Base-by-base conservation (phyloP, 2,329 filamentous ascomycete species). In the Microdochium trichocladiopsis region DNA sequence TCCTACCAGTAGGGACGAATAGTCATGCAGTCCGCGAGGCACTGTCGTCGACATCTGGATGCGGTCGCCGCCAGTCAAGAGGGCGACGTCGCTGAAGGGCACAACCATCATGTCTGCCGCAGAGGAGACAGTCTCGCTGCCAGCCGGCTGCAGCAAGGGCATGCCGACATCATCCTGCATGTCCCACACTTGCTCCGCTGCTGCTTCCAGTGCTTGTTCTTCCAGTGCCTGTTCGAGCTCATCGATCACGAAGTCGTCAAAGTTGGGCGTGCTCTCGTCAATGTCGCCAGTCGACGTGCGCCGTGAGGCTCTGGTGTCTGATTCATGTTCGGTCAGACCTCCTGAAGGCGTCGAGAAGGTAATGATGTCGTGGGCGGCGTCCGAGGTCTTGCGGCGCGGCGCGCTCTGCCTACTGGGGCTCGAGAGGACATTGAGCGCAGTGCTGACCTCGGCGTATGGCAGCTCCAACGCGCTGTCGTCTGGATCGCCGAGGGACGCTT, bases 1-100 rank as follows among this genome's bases (percentile, higher is more conserved):
- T 45, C 64, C 57, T 22, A 72, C 68, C 10, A 72, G 62, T 0
- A 68, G 60, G 0, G 65, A 63, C 1, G 66, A 63, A 2, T 61
- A 62, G 33, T 69, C 63, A 4, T 52, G 52, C 41, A 45, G 41
- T 3, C 16, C 41, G 5, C 21, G 10, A 3, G 41, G 18, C 60
- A 36, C 53, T 53, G 51, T 53, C 53, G 50, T 56, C 53, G 47
- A 58, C 56, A 55, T 53, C 33, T 53, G 53, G 2, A 50, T 3
- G 52, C 50, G 18, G 47, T 47, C n/a, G 14, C 25, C 14, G 31
- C 25, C 21, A 31, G 25, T 8, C 36, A 33, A 23, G 6, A 49
- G 33, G 22, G 43, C 25, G 12, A 48, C 50, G 16, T 52, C 52
- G 4, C 47, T 21, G 25, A 31, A 49, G 2, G 23, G 50, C n/a